A percentile compares a stretch with the other conserved stretches of the same genome.
These are phyloP conservation scores for Babesia ovis DNA, from an alignment of 169 alveolate genomes.

Conservation along the genomic window DNA sequence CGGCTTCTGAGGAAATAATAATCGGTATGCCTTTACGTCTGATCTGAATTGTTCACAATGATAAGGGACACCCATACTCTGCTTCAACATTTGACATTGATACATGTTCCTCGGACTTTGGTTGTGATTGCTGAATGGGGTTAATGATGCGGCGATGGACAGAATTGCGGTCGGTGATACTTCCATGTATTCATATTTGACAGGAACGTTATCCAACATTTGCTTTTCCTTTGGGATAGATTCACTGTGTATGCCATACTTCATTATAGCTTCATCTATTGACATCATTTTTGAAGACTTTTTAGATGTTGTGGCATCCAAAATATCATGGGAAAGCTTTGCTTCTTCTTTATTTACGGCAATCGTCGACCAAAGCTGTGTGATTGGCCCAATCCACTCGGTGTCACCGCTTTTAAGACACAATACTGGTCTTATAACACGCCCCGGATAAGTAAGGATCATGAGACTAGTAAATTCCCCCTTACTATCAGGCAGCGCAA, in stretches of 20 bases:
- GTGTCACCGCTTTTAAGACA: conserved; percentile 84
- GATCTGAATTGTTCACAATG: conserved; percentile 93
- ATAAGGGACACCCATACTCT: conserved; percentile 99
- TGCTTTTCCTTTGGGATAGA: background rate
- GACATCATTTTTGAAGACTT: background rate
- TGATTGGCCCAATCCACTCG: conserved; percentile 97
- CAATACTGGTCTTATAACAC: conserved; percentile 96
- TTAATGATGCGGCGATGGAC: conserved; percentile 94
- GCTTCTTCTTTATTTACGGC: conserved; percentile 80
- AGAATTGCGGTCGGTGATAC: conserved; percentile 93
- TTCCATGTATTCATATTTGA: conserved; percentile 93
- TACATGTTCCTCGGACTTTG: conserved; percentile 99
- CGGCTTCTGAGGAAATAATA: conserved; percentile 97
- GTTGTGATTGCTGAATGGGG: conserved; percentile 98
- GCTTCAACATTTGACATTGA: conserved; percentile 99
- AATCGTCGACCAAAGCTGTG: conserved; percentile 92
- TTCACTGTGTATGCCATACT: background rate
- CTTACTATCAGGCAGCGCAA: conserved; percentile 51
- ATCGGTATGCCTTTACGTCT: conserved; percentile 93
- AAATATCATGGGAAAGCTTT: conserved; percentile 37
- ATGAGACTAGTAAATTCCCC: conserved; percentile 73
- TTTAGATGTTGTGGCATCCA: background rate
- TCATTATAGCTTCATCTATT: background rate
- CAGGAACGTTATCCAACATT: conserved; percentile 76
- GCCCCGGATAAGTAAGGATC: conserved; percentile 93